Evolutionary conservation across 768 basidiomycete species (phyloP).

Genomic region (Phylloporus sp.): DNA sequence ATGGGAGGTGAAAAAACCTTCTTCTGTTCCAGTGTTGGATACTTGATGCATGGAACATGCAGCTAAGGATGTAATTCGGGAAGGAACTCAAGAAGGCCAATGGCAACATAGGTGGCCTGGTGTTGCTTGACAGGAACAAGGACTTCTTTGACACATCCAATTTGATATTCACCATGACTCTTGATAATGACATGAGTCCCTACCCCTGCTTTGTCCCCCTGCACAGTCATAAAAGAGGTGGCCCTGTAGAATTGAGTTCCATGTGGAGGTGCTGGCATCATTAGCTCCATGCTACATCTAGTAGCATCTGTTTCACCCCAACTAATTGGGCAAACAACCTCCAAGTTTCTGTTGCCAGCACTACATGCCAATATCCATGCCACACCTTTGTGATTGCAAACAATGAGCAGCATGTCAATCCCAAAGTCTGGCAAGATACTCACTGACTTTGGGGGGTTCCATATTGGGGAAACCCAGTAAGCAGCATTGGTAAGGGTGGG

Average conservation of each 20-base stretch:
- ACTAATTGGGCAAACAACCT: neutral
- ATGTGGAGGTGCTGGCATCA: neutral
- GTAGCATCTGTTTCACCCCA: neutral
- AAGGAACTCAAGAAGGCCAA: slow-evolving; percentile 1
- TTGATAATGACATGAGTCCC: neutral
- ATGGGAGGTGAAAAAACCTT: neutral
- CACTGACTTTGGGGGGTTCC: neutral
- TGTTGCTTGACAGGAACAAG: neutral
- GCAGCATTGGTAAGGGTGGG: neutral
- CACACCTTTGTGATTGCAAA: neutral
- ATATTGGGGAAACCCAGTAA: neutral
- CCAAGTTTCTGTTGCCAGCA: too few relatives aligned
- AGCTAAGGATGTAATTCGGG: neutral
- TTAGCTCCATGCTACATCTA: neutral
- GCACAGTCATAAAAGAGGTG: neutral
- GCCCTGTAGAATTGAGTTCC: neutral
- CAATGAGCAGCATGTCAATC: neutral
- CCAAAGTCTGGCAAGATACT: neutral
- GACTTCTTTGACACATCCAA: neutral
- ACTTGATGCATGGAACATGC: neutral
- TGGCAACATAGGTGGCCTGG: neutral
- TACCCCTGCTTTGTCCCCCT: neutral
- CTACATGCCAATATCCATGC: neutral
- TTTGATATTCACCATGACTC: neutral
- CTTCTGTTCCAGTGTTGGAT: neutral